Percentiles rank a stretch among this genome's conserved stretches.
Conservation (phyloP, 1,284 basidiomycete species). For the Leccinum pseudoinsigne region DNA sequence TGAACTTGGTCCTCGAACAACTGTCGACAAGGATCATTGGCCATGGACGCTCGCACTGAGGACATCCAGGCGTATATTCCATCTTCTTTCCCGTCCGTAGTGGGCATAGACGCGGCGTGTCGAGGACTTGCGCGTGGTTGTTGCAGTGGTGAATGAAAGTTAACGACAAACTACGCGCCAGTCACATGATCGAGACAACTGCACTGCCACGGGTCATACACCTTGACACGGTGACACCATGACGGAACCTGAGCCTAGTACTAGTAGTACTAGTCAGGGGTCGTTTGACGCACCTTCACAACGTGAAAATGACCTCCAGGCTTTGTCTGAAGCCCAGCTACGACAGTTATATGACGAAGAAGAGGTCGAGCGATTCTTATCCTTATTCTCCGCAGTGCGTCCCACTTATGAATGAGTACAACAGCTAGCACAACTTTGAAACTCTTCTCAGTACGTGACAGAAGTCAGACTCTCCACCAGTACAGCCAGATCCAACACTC, state of each 20-base stretch:
- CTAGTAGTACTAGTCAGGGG: neutral
- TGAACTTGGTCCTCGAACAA: slow-evolving; percentile 72
- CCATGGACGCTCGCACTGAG: slow-evolving; percentile 64
- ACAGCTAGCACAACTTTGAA: slow-evolving; percentile 2
- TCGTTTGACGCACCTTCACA: neutral
- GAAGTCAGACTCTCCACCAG: slow-evolving; percentile 44
- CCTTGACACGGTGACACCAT: slow-evolving; percentile 7
- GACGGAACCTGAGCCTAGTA: slow-evolving; percentile 12
- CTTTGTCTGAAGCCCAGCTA: slow-evolving; percentile 41
- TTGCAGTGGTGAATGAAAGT: slow-evolving; percentile 3
- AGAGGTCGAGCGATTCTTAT: slow-evolving; percentile 59
- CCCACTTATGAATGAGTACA: neutral
- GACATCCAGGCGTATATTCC: slow-evolving; percentile 65
- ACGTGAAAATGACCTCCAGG: slow-evolving; percentile 10
- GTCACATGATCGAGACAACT: slow-evolving; percentile 28
- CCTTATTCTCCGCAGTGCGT: slow-evolving; percentile 56
- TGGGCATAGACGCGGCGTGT: slow-evolving; percentile 15
- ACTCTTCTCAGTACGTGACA: slow-evolving; percentile 49
- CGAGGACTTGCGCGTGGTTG: slow-evolving; percentile 2
- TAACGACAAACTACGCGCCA: slow-evolving; percentile 24
- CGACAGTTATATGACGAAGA: slow-evolving; percentile 60
- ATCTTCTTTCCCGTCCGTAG: slow-evolving; percentile 9
- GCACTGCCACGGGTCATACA: slow-evolving; percentile 6
- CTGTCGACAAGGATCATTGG: slow-evolving; percentile 66
- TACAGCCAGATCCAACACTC: neutral